Base-by-base conservation (phyloP, 2,329 filamentous ascomycete genomes). In the Botrytis fragariae region DNA sequence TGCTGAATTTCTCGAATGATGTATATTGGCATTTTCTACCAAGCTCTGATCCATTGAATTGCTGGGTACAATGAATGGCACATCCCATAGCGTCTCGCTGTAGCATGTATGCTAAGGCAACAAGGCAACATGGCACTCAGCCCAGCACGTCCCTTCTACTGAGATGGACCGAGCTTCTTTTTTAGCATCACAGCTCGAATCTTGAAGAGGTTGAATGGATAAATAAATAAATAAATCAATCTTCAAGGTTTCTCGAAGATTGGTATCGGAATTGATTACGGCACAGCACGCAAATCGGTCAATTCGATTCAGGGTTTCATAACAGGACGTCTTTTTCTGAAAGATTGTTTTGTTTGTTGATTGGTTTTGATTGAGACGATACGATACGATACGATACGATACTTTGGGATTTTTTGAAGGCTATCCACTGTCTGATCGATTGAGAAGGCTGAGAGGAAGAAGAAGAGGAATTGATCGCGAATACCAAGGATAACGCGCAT, bases 131-230 rank as follows among this genome's bases (percentile, higher is more conserved):
- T 18, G 16, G 54, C 16, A 20, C 54, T 14, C 48, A n/a, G 48
- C 48, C 10, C 25, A 54, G 48, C 48, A 51, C 48, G 48, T 25
- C n/a, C 51, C 6, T 54, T 6, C 14, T 29, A 16, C 48, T 29
- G 51, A 32, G 6, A 57, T 57, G 51, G 51, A 57, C 51, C 51
- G 51, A 57, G 51, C 51, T 57, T 29, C 51, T 57, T 57, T 57
- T 57, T 57, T 57, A 57, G 51, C n/a, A 57, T 57, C 51, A 57
- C n/a, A 57, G 51, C 51, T 57, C n/a, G 51, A 57, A 57, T 57
- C n/a, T 57, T 16, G 51, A 29, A 57, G 51, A 29, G 51, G 14
- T 29, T 57, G n/a, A 29, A 29, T 18, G 51, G n/a, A 29, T 29
- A 57, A 29, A 57, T 29, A 29, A 48, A 48, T 48, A 48, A 57